Evolutionary conservation across 345 rosid species (phyloP).

Genomic region (Dovyalis caffra): DNA sequence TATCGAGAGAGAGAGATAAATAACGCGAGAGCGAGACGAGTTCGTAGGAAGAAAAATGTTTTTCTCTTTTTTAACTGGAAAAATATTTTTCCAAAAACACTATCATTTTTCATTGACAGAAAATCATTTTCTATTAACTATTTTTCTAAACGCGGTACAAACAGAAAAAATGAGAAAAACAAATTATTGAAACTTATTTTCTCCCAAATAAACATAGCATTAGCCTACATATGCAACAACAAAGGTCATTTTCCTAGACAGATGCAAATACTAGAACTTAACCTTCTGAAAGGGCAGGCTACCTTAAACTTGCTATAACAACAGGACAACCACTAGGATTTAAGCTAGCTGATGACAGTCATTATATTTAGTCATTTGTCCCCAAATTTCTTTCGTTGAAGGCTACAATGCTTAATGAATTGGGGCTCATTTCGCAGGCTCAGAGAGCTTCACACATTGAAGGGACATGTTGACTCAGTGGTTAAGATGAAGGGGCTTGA

Average conservation of each 20-base stretch:
- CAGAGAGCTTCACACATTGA: slow-evolving; percentile 67
- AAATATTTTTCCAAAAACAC: too few relatives aligned
- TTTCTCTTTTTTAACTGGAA: too few relatives aligned
- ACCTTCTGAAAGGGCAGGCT: not conserved
- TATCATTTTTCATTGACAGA: too few relatives aligned
- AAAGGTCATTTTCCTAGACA: not conserved
- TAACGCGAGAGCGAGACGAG: too few relatives aligned
- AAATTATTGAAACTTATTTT: too few relatives aligned
- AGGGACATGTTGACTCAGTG: slow-evolving; percentile 74
- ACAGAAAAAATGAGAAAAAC: too few relatives aligned
- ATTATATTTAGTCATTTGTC: not conserved
- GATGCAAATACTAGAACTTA: not conserved
- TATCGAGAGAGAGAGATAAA: too few relatives aligned
- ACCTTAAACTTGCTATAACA: not conserved
- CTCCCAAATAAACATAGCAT: too few relatives aligned
- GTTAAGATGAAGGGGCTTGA: slow-evolving; percentile 71
- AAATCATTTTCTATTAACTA: too few relatives aligned
- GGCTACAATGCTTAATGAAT: not conserved
- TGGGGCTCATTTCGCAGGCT: slow-evolving; percentile 34
- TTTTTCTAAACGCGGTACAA: too few relatives aligned
- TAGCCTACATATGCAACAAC: not conserved
- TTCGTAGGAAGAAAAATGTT: too few relatives aligned
- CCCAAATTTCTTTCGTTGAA: not conserved
- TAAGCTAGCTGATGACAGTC: not conserved
- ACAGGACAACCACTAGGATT: not conserved